Base-by-base conservation (phyloP, 2,329 filamentous ascomycete species). In the Exophiala mesophila region DNA sequence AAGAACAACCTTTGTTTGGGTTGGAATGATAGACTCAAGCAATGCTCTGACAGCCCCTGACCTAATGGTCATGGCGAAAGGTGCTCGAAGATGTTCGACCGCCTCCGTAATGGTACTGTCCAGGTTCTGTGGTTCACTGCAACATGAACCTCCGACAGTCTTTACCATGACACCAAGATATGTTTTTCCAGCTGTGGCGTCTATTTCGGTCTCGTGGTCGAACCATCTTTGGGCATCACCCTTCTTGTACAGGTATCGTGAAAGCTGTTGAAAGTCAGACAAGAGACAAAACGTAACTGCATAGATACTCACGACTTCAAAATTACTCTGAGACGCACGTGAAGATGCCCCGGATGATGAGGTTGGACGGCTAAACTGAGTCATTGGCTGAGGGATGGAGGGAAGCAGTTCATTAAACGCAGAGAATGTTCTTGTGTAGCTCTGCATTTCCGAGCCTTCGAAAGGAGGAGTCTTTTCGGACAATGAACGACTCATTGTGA, bases 181-280 rank as follows among this genome's bases (percentile, higher is more conserved):
- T 10, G 17, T 15, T 21, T 21, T 17, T 8, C 16, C 6, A 9
- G 26, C 19, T 9, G n/a, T 34, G 12, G 32, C 15, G 7, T 15
- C 20, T 8, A 29, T 9, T 8, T 79, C 63, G 50, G 82, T 76
- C 24, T 74, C 77, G 54, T 85, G 80, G 20, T 77, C 77, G 16
- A 88, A 79, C 85, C 85, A 88, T 28, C 86, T 72, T 50, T 79
- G 76, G 10, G 77, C 76, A 57, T 82, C 86, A 64, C 88, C 83
- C 59, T 88, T 83, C 62, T 88, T 83, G 63, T 86, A 87, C 17
- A 88, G 69, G 60, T 85, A 87, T 64, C 85, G 87, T 45, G 85
- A 33, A 34, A 43, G 40, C 40, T 43, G 12, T 7, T 12, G 4
- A 4, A 6, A 5, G 10, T 23, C 21, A 24, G 21, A n/a, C 4